Evolutionary conservation across 1,284 basidiomycete species (phyloP).

Genomic region (Austroboletus olivaceoglutinosus): DNA sequence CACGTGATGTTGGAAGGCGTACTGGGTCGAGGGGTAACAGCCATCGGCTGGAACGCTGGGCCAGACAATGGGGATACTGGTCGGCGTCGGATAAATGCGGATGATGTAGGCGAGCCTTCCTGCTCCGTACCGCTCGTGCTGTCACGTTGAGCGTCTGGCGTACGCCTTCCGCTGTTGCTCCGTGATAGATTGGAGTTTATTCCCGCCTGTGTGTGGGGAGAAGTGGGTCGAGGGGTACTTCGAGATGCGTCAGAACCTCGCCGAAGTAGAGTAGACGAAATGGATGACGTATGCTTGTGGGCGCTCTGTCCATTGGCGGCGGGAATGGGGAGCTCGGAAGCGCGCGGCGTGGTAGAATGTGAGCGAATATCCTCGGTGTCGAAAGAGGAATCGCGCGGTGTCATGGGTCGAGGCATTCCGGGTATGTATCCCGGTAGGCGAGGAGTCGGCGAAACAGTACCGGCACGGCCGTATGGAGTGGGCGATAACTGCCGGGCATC

Average conservation of each 20-base stretch:
- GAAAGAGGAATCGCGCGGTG: conserved; percentile 59
- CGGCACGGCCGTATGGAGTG: conserved; percentile 42
- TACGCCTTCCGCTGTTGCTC: conserved; percentile 58
- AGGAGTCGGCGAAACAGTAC: conserved; percentile 54
- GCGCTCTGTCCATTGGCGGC: conserved; percentile 32
- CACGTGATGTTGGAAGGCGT: conserved; percentile 76
- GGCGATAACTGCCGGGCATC: conserved; percentile 54
- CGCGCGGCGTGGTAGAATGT: conserved; percentile 76
- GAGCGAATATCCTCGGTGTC: conserved; percentile 69
- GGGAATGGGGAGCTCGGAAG: conserved; percentile 59
- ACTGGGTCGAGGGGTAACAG: conserved; percentile 57
- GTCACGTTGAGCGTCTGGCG: conserved; percentile 51
- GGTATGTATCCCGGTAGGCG: conserved; percentile 80
- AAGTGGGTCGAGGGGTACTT: conserved; percentile 44
- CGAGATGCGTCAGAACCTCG: conserved; percentile 55
- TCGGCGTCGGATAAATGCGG: conserved; percentile 53
- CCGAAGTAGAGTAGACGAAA: conserved; percentile 41
- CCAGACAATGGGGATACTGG: conserved; percentile 66
- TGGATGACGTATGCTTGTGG: conserved; percentile 32
- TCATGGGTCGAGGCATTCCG: conserved; percentile 84
- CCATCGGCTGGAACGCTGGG: conserved; percentile 58
- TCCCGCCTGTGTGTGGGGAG: conserved; percentile 43
- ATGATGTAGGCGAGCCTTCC: conserved; percentile 45
- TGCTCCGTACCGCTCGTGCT: conserved; percentile 43
- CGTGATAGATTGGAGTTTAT: conserved; percentile 55